These are phyloP conservation scores for Talaromyces adpressus DNA, from an alignment of 495 filamentous ascomycete species.

Conservation along the genomic window DNA sequence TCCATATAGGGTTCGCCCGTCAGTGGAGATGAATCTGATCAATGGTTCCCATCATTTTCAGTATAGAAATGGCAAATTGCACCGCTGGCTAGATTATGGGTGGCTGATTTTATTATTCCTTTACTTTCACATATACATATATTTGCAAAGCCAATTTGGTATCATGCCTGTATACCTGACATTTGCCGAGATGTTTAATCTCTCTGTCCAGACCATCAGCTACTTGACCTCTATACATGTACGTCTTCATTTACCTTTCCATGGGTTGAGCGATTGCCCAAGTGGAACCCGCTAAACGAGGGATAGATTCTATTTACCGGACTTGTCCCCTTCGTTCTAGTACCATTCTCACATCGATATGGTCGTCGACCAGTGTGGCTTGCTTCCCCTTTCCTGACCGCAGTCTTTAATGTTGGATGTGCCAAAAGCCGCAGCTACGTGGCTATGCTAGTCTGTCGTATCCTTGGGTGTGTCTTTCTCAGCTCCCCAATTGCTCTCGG, in stretches of 20 bases:
- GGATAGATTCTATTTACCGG: constrained; percentile 27
- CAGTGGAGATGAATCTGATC: constrained; percentile 40
- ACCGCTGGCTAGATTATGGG: neutral
- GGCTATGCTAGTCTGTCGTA: constrained; percentile 21
- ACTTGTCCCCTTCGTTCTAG: constrained; percentile 11
- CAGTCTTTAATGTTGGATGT: constrained; percentile 23
- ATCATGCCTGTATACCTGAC: constrained; percentile 33
- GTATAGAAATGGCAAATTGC: neutral
- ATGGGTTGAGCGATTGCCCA: neutral
- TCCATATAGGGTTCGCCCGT: constrained; percentile 35
- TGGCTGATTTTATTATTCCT: neutral
- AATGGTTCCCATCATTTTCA: constrained; percentile 33
- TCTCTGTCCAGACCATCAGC: constrained; percentile 20
- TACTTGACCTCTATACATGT: constrained; percentile 32
- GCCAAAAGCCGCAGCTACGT: constrained; percentile 17
- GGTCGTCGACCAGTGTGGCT: constrained; percentile 32
- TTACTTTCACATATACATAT: neutral
- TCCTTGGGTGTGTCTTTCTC: constrained; percentile 33
- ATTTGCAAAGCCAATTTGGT: neutral
- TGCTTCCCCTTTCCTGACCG: constrained; percentile 21
- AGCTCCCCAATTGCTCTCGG: constrained; percentile 30
- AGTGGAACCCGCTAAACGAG: constrained; percentile 10
- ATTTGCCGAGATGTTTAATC: constrained; percentile 21
- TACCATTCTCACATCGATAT: constrained; percentile 29
- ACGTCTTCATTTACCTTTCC: constrained; percentile 9